Conservation (phyloP, 164 flowering plant species). For the Tetrastigma voinierianum region DNA sequence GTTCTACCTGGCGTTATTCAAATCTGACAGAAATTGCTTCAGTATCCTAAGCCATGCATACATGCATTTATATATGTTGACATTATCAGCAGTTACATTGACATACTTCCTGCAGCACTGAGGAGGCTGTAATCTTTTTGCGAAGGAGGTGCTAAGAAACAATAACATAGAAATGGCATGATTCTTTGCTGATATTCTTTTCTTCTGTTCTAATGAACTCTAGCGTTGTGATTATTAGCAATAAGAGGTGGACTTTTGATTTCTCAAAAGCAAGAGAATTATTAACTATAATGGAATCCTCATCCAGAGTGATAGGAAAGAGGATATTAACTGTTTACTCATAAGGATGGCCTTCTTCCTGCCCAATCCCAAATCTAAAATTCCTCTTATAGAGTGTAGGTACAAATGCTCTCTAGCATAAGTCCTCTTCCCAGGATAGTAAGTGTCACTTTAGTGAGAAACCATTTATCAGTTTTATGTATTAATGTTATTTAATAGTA, state of each 20-base stretch:
- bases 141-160: no score
- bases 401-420: neutral
- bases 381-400: neutral
- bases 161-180: no score
- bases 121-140: no score
- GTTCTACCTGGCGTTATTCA: no score
- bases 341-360: neutral
- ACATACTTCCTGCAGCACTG: no score
- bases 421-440: neutral
- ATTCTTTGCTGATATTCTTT: neutral
- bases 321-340: neutral
- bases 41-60: no score
- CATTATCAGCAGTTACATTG: no score
- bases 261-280: neutral
- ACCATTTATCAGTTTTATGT: neutral
- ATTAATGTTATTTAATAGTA: no score
- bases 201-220: neutral
- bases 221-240: neutral
- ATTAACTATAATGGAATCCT: neutral
- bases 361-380: neutral
- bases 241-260: neutral
- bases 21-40: no score
- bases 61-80: no score
- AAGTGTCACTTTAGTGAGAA: neutral
- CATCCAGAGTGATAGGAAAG: neutral